Evolutionary conservation across 2,329 filamentous ascomycete genomes (phyloP), one percentile per base, ranked within the genome.

Genomic region (Elsinoe batatas): DNA sequence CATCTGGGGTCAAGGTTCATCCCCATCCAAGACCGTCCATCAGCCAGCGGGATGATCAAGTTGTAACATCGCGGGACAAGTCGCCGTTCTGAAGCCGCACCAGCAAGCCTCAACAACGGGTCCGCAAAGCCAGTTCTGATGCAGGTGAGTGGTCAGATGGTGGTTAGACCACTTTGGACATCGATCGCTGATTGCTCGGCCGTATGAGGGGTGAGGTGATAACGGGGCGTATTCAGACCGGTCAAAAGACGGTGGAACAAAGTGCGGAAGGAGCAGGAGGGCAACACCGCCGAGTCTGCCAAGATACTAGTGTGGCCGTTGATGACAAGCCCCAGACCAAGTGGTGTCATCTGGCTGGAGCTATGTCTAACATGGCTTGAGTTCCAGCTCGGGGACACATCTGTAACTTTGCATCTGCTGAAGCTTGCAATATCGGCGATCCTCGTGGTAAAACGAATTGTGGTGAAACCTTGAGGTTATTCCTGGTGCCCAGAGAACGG

Each of bases 201-300:
- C 26, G 26, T 22, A 46, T 18, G 38, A 42, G 15, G 15, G 38
- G 20, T 13, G 44, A 33, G 13, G 32, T 49, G 26, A 49, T 15
- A 33, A 49, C 44, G 44, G 22, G 35, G 35, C 44, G 40, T 11
- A 22, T 49, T 11, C 17, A 17, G 15, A 51, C 35, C 47, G 26
- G 32, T 26, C 17, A 38, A 35, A 38, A 51, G 47, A 35, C 47
- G 33, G 47, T 51, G 47, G 47, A 38, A 51, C 35, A 44, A 13
- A 11, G 26, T 22, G 40, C 40, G 40, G 40, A 26, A 44, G 12
- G 40, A 44, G 40, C 8, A 30, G 40, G 40, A 44, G n/a, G 26
- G 38, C 38, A 44, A 12, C 10, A 26, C 40, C 17, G 40, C 40
- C 40, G 40, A 44, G 40, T 44, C 40, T 44, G 40, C 40, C 40